A percentile compares a stretch with the other conserved stretches of the same genome.
Evolutionary conservation across 495 filamentous ascomycete species (phyloP).

Genomic region (Apiosordaria backusii): DNA sequence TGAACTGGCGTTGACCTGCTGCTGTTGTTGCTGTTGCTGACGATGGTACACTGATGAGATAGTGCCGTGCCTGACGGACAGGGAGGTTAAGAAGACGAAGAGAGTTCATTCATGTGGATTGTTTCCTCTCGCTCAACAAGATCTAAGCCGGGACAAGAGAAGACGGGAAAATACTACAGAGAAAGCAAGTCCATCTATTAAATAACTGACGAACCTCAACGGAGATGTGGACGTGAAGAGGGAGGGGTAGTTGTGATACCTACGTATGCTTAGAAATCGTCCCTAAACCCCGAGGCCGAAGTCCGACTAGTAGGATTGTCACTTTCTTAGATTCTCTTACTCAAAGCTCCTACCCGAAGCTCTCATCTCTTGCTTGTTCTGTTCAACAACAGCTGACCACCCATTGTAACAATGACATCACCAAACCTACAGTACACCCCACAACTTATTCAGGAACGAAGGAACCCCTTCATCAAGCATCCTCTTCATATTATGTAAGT

Average conservation of each 20-base stretch:
- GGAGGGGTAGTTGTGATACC: background rate
- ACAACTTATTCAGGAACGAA: background rate
- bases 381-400: background rate
- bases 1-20: background rate
- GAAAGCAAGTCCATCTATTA: background rate
- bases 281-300: background rate
- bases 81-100: background rate
- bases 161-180: background rate
- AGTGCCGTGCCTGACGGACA: background rate
- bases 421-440: background rate
- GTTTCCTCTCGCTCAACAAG: too few relatives aligned
- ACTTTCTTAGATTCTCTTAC: background rate
- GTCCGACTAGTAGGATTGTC: background rate
- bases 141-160: too few relatives aligned
- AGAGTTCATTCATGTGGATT: background rate
- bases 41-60: background rate
- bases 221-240: background rate
- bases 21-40: background rate
- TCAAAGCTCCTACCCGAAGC: background rate
- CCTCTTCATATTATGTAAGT: background rate
- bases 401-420: constrained; percentile 8
- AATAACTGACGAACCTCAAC: background rate
- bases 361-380: background rate
- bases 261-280: background rate
- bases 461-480: background rate